Evolutionary conservation across 306 rosid species (phyloP), one percentile per base, ranked within the genome.

Genomic region (Mimosa pudica): DNA sequence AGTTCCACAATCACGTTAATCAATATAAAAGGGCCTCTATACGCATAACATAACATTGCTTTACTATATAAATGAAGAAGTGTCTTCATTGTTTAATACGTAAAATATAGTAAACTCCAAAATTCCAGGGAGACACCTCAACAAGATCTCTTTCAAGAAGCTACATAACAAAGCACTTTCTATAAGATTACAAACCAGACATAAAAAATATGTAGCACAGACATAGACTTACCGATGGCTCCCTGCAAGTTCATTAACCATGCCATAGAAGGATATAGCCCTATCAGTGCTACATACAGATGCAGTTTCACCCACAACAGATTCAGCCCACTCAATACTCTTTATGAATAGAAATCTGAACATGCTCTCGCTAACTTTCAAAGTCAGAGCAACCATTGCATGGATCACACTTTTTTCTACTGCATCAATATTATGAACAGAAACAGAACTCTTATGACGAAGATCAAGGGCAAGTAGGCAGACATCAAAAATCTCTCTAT

Each of bases 271-370:
- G 74, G 97, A 86, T 86, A 94, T 91, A 63, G 98, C 93, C 84
- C 97, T 87, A 47, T 87, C 92, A 41, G 86, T 71, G 80, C 88
- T 86, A 81, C 89, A 91, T 0, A 58, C 48, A 52, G 74, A 62
- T 52, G 86, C 83, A 86, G 74, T 75, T 75, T 79, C 95, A 70
- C 85, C 90, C 62, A 81, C 80, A 33, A 81, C 87, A 10, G 93
- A 91, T 79, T 92, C 97, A 55, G 89, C 97, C 98, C 97, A 94
- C 79, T 94, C 98, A 54, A 92, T 88, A 85, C 95, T 88, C 87
- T 89, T 88, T 75, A 94, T 76, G 67, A 91, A 91, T 80, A 92
- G 93, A 55, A 97, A 97, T 82, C 79, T 92, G 88, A 94, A 94
- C 97, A 89, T 84, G 78, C 88, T 91, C 88, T 94, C 98, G 0